Conservation (phyloP, 768 basidiomycete genomes). For the Collybiopsis luxurians region DNA sequence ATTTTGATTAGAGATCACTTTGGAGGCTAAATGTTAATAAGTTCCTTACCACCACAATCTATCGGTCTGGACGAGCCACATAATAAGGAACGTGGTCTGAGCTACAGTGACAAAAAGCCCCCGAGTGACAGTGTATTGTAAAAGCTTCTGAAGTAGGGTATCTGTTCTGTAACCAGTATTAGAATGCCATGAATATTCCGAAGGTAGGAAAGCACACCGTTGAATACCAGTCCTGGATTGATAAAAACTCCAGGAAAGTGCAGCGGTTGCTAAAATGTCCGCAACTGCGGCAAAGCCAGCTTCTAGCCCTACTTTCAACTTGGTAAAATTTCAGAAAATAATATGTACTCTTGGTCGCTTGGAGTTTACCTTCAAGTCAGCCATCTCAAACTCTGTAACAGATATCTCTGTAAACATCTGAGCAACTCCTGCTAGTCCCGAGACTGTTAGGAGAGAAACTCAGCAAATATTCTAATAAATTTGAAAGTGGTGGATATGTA, state of each 20-base stretch:
- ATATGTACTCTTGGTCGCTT: too few relatives aligned
- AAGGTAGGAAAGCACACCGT: too few relatives aligned
- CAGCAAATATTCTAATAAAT: too few relatives aligned
- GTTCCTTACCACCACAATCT: neutral
- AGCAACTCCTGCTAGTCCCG: too few relatives aligned
- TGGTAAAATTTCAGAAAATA: neutral
- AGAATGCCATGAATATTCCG: too few relatives aligned
- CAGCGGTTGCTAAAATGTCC: neutral
- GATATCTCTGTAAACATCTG: too few relatives aligned
- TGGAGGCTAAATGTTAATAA: neutral
- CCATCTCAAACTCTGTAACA: neutral
- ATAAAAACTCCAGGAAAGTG: neutral
- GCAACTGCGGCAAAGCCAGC: neutral
- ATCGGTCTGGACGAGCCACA: neutral
- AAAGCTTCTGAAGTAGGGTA: neutral
- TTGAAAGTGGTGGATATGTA: too few relatives aligned
- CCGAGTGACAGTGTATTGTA: neutral
- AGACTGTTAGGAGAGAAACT: too few relatives aligned
- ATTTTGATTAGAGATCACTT: neutral
- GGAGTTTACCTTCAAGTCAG: neutral
- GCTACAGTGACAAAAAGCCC: neutral
- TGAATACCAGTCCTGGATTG: neutral
- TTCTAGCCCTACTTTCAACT: neutral
- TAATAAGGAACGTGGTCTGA: neutral
- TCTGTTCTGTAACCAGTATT: too few relatives aligned